Percentiles rank a stretch among this genome's conserved stretches.
phyloP scores from a whole-genome alignment of 495 filamentous ascomycete species.

The Trypethelium eluteriae region DNA sequence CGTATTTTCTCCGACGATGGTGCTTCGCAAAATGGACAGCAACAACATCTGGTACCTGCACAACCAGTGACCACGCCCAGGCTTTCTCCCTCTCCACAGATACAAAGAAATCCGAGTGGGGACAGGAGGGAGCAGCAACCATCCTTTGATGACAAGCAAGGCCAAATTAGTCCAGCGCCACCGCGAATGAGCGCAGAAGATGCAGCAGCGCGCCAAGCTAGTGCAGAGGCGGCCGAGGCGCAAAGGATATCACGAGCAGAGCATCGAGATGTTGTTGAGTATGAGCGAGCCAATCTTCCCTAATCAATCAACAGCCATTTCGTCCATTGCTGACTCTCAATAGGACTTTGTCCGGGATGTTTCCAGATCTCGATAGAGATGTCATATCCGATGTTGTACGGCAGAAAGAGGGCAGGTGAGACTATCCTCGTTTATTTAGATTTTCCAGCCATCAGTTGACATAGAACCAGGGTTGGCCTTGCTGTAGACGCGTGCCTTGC shows the following conservation, averaged over 20 bases:
- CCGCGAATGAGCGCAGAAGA: slow-evolving; percentile 63
- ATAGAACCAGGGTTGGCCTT: slow-evolving; percentile 60
- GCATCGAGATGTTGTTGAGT: slow-evolving; percentile 82
- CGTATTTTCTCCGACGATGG: slow-evolving; percentile 87
- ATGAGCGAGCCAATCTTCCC: slow-evolving; percentile 20
- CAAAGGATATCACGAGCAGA: slow-evolving; percentile 75
- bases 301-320: background rate
- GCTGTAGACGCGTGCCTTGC: slow-evolving; percentile 90
- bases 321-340: slow-evolving; percentile 2
- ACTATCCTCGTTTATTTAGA: slow-evolving; percentile 14
- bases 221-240: slow-evolving; percentile 85
- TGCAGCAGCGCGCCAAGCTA: slow-evolving; percentile 87
- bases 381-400: slow-evolving; percentile 91
- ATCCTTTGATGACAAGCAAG: slow-evolving; percentile 23
- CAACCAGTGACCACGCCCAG: slow-evolving; percentile 51
- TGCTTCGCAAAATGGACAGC: slow-evolving; percentile 23
- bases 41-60: slow-evolving; percentile 40
- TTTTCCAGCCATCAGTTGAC: slow-evolving; percentile 18
- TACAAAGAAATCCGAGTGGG: slow-evolving; percentile 39
- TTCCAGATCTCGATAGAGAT: slow-evolving; percentile 81
- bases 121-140: slow-evolving; percentile 34
- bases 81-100: slow-evolving; percentile 46
- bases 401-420: slow-evolving; percentile 84
- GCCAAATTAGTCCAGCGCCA: slow-evolving; percentile 9
- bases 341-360: slow-evolving; percentile 78